These are phyloP conservation scores for Lentinula novae-zelandiae DNA, from an alignment of 1,284 basidiomycete species.

Conservation along the genomic window DNA sequence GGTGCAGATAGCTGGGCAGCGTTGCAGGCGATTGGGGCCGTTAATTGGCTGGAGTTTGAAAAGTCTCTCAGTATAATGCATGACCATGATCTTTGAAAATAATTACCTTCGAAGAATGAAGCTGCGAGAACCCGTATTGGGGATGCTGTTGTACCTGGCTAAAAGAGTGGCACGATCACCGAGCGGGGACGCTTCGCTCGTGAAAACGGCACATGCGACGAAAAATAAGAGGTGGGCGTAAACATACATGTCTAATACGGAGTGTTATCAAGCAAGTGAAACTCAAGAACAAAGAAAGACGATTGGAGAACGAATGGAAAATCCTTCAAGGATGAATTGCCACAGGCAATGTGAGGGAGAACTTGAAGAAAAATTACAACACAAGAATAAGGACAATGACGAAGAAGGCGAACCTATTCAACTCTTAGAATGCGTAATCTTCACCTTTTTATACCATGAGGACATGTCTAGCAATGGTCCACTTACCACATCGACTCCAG, in stretches of 20 bases:
- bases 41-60: slow-evolving; percentile 17
- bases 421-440: neutral
- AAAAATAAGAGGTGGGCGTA: neutral
- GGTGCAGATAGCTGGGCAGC: neutral
- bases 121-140: slow-evolving; percentile 20
- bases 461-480: no score
- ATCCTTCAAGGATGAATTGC: no score
- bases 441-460: neutral
- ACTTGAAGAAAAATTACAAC: slow-evolving; percentile 2
- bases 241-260: neutral
- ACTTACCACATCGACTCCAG: neutral
- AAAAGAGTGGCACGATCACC: slow-evolving; percentile 27
- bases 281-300: neutral
- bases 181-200: slow-evolving; percentile 24
- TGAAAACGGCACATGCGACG: neutral
- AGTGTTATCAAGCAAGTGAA: neutral
- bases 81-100: neutral
- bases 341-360: neutral
- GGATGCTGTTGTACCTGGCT: slow-evolving; percentile 25
- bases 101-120: slow-evolving; percentile 29
- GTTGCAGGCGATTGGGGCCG: slow-evolving; percentile 17
- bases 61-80: neutral
- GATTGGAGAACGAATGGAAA: neutral
- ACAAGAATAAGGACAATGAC: no score
- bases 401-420: neutral